These are phyloP conservation scores for Pochonia chlamydosporia DNA, from an alignment of 2,329 filamentous ascomycete species.

Conservation along the genomic window DNA sequence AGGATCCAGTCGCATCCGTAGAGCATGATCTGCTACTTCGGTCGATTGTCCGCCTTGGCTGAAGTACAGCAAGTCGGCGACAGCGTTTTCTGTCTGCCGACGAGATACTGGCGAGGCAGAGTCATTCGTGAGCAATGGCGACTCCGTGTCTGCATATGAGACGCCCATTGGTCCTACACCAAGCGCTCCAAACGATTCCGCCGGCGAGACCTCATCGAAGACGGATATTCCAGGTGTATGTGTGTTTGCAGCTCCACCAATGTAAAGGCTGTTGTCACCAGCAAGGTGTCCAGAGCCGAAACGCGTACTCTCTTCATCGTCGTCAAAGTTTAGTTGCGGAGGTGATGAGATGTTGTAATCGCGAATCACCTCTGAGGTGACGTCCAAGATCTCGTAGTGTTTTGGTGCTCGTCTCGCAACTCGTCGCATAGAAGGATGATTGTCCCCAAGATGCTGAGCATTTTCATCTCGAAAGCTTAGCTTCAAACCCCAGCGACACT, in stretches of 20 bases:
- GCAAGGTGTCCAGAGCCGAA: not conserved
- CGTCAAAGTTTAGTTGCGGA: not conserved
- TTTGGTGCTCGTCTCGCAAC: constrained; percentile 20
- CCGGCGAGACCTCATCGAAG: not conserved
- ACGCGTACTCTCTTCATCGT: not conserved
- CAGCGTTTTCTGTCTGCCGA: constrained; percentile 28
- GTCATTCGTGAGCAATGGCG: constrained; percentile 5
- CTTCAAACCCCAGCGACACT: constrained; percentile 32
- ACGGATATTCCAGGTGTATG: not conserved
- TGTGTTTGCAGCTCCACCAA: not conserved
- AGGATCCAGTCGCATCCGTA: not conserved
- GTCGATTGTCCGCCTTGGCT: constrained; percentile 22
- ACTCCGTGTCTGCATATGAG: not conserved
- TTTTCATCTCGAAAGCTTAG: constrained; percentile 31
- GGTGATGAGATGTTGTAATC: constrained; percentile 21
- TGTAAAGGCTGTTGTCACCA: not conserved
- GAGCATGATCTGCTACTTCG: not conserved
- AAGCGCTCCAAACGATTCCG: not conserved
- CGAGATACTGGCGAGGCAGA: constrained; percentile 16
- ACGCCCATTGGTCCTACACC: not conserved
- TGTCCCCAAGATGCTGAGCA: constrained; percentile 23
- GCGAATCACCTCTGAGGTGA: constrained; percentile 30
- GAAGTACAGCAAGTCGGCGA: constrained; percentile 28
- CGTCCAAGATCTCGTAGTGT: constrained; percentile 30
- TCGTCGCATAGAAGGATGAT: constrained; percentile 27